Evolutionary conservation across 2,329 filamentous ascomycete species (phyloP), one percentile per base, ranked within the genome.

Genomic region (Neopestalotiopsis sp.): DNA sequence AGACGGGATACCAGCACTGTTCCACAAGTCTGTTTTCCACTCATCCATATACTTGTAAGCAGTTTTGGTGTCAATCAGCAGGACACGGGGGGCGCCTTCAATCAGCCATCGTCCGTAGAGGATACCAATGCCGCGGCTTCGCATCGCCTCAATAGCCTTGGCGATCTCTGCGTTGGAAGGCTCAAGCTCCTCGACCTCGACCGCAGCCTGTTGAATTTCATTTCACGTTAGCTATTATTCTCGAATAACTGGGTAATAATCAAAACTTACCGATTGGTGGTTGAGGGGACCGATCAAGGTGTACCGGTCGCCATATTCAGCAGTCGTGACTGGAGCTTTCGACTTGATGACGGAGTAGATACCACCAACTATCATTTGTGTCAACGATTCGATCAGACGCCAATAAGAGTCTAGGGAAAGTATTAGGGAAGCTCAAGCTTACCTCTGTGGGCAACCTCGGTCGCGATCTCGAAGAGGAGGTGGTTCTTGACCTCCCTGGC

Each of bases 291-390:
- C 96, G 80, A 99, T 95, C 73, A 98, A 89, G 34, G 94, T 97
- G 83, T 99, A 99, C 74, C 94, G 90, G 70, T 97, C 94, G 82
- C 96, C 96, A 96, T 98, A 99, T 82, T 99, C 96, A 71, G 94
- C 94, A 0, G 95, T 98, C 58, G 96, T 98, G 71, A 98, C 96
- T 65, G 96, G 95, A 49, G 96, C 95, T 83, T 99, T 99, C 71
- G 96, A 99, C 83, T 99, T 99, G 83, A 99, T 91, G 73, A 99
- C 96, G 17, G 95, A 98, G 86, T 99, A 99, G 84, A 99, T 99
- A 76, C 96, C 96, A 78, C 96, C 96, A 71, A 99, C 96, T 97
- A 69, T 66, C 4, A 42, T 64, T 38, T 12, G 58, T 9, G 72
- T 77, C 68, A 81, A 75, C 40, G 66, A 59, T 66, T 52, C 61